A percentile compares a stretch with the other conserved stretches of the same genome.
phyloP scores from a whole-genome alignment of 116 monocot species.

The Dioscorea cayenensis region DNA sequence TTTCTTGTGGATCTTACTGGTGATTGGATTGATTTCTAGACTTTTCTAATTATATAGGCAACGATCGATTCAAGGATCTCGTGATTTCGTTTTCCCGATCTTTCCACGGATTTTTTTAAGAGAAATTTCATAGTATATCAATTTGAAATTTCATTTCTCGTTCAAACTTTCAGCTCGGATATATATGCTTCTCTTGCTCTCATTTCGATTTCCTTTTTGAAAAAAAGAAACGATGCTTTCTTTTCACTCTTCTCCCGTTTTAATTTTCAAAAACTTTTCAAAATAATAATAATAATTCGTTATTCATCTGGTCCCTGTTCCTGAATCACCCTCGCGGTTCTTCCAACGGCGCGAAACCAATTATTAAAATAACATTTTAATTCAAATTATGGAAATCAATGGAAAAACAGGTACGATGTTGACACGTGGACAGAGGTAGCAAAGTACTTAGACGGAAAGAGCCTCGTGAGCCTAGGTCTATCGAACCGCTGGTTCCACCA shows the following conservation, averaged over 20 bases:
- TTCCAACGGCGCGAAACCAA: no score
- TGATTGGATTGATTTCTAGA: not conserved
- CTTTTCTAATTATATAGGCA: not conserved
- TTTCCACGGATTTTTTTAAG: not conserved
- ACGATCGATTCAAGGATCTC: not conserved
- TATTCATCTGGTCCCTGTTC: no score
- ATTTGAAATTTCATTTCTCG: not conserved
- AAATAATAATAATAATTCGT: no score
- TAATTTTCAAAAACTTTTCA: no score
- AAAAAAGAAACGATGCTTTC: not conserved
- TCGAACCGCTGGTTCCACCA: conserved; percentile 68
- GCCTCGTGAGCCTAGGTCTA: conserved; percentile 45
- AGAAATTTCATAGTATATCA: not conserved
- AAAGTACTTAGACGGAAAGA: conserved; percentile 62
- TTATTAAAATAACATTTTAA: not conserved
- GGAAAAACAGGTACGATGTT: conserved; percentile 51
- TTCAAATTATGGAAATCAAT: not conserved
- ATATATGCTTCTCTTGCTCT: not conserved
- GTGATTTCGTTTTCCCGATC: not conserved
- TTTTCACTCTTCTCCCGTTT: no score
- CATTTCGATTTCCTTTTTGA: not conserved
- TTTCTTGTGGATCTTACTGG: not conserved
- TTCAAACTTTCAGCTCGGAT: not conserved
- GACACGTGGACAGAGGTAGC: conserved; percentile 95
- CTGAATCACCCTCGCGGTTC: not conserved